phyloP scores from a whole-genome alignment of 2,329 filamentous ascomycete genomes.

The Pyrenophora graminea region DNA sequence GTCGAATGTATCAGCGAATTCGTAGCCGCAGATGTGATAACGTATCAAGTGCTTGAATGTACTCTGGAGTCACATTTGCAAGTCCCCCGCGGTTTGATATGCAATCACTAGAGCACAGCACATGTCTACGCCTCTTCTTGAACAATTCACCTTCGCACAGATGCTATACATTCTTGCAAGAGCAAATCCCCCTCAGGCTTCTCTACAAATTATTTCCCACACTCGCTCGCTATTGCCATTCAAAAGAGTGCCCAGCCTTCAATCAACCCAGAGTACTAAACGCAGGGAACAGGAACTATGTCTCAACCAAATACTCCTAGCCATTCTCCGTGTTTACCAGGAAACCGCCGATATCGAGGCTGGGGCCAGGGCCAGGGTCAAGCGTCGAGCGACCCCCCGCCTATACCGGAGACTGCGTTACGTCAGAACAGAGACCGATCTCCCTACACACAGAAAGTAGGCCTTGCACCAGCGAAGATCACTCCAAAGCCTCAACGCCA shows the following conservation, averaged over 20 bases:
- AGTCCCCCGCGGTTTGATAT: too few relatives aligned
- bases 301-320: neutral
- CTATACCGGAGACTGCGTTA: neutral
- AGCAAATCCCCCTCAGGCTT: too few relatives aligned
- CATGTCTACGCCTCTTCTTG: neutral
- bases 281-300: neutral
- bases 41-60: too few relatives aligned
- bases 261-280: too few relatives aligned
- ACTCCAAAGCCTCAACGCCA: neutral
- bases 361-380: too few relatives aligned
- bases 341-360: neutral
- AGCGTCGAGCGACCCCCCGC: neutral
- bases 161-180: too few relatives aligned
- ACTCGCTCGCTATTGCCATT: too few relatives aligned
- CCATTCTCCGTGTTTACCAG: neutral
- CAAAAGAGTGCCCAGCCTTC: too few relatives aligned
- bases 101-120: neutral
- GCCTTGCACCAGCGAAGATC: neutral
- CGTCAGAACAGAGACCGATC: neutral
- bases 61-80: too few relatives aligned
- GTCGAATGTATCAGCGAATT: too few relatives aligned
- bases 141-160: neutral
- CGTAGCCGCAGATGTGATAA: too few relatives aligned
- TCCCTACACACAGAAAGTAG: neutral
- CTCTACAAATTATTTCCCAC: too few relatives aligned